Percentiles rank a stretch among this genome's conserved stretches.
Evolutionary conservation across 2,329 filamentous ascomycete genomes (phyloP).

Genomic region (Fusarium subglutinans): DNA sequence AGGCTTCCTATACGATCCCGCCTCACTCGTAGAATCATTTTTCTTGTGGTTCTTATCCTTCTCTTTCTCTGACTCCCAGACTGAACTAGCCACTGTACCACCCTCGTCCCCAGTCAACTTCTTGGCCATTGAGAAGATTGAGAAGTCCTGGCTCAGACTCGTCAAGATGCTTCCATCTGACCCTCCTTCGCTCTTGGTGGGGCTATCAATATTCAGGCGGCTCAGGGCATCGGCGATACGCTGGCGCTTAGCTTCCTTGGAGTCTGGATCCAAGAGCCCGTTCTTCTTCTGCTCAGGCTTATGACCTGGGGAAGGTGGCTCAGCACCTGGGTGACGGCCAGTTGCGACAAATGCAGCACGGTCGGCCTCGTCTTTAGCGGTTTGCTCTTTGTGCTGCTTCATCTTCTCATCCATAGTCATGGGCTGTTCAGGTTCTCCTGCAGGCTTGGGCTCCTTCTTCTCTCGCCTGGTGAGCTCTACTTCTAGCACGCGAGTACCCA

Average conservation of each 20-base stretch:
- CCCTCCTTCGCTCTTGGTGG: constrained; percentile 12
- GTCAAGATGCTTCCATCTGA: constrained; percentile 32
- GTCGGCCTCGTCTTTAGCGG: constrained; percentile 33
- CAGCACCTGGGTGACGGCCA: constrained; percentile 26
- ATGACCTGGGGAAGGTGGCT: constrained; percentile 8
- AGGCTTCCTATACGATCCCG: constrained; percentile 38
- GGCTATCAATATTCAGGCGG: constrained; percentile 27
- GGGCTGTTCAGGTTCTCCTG: constrained; percentile 24
- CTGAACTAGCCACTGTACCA: constrained; percentile 37
- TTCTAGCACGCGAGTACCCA: constrained; percentile 62
- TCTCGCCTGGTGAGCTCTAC: constrained; percentile 64
- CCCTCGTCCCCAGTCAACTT: constrained; percentile 34
- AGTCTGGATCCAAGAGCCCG: constrained; percentile 6
- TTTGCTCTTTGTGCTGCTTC: constrained; percentile 42
- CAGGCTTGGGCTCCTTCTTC: constrained; percentile 46
- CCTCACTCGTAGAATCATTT: constrained; percentile 24
- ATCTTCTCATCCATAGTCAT: constrained; percentile 44
- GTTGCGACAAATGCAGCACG: constrained; percentile 32
- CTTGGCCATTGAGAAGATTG: constrained; percentile 36
- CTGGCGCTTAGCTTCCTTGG: constrained; percentile 28
- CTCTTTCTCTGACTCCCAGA: constrained; percentile 25
- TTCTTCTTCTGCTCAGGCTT: constrained; percentile 14
- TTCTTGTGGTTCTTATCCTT: background rate
- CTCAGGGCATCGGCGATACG: constrained; percentile 35
- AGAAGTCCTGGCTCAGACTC: constrained; percentile 37